A percentile compares a stretch with the other conserved stretches of the same genome.
Conservation (phyloP, 2,329 filamentous ascomycete species). For the Rhynchosporium graminicola region DNA sequence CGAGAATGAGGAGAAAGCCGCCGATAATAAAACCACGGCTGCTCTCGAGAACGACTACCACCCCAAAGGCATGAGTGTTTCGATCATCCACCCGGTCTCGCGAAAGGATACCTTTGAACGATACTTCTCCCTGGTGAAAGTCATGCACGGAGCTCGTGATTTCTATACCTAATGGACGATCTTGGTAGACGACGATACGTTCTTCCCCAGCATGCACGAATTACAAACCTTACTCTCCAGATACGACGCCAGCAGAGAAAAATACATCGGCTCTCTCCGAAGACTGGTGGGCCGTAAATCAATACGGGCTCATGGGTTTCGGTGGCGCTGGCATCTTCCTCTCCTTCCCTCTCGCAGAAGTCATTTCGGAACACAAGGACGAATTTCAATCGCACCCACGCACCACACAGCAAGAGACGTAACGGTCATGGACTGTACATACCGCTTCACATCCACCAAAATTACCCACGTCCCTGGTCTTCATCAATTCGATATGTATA, state of each 20-base stretch:
- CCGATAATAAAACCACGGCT: constrained; percentile 34
- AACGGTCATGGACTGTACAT: constrained; percentile 39
- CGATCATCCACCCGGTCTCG: constrained; percentile 35
- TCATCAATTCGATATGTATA: constrained; percentile 39
- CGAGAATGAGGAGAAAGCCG: constrained; percentile 33
- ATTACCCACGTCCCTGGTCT: constrained; percentile 35
- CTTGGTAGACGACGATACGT: constrained; percentile 40
- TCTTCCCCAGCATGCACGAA: constrained; percentile 39
- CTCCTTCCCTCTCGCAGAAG: constrained; percentile 34
- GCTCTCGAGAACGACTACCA: constrained; percentile 34
- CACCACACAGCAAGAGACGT: constrained; percentile 38
- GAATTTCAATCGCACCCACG: constrained; percentile 35
- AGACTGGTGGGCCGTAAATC: constrained; percentile 39
- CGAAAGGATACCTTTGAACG: constrained; percentile 36
- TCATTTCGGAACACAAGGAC: constrained; percentile 33
- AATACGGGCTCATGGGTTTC: constrained; percentile 40
- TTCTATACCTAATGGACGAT: constrained; percentile 42
- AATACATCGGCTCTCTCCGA: constrained; percentile 39
- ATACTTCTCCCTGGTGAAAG: constrained; percentile 48
- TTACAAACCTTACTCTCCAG: constrained; percentile 39
- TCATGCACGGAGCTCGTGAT: constrained; percentile 44
- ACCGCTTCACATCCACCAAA: constrained; percentile 32
- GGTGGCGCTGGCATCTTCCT: constrained; percentile 39
- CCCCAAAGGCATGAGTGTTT: constrained; percentile 34
- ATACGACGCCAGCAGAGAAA: constrained; percentile 33